Evolutionary conservation across 73 alveolate species (phyloP), one percentile per base, ranked within the genome.

Genomic region (Stentor coeruleus): DNA sequence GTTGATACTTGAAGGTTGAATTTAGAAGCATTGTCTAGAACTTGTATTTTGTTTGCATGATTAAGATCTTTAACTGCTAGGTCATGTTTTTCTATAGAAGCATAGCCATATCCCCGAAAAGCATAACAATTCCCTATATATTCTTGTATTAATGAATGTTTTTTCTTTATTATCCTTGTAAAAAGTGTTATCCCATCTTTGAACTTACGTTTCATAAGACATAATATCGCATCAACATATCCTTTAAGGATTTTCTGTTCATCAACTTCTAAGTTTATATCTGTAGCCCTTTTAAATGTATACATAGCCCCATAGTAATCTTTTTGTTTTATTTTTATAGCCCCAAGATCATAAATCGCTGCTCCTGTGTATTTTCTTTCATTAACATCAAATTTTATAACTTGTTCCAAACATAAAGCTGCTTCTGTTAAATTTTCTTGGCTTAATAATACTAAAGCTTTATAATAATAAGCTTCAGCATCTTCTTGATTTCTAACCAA

Each of bases 251-350:
- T 87, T 55, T 82, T 87, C 39, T 82, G 77, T 77, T 82, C 81
- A 35, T 66, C 58, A 38, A 74, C 73, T 28, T 87, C 92, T 30
- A 84, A 39, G 15, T 87, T 86, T 55, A 87, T 33, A 39, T 81
- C 81, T 3, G 66, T 82, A 3, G 92, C 84, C 72, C 92, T 87
- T 82, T 83, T 83, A n/a, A 87, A 74, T 30, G 92, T 87, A 58
- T 87, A 87, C 60, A 66, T 79, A 31, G 92, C 92, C 2, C 85
- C 92, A 84, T 87, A 87, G 60, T 79, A 87, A 39, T 87, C 92
- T 74, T 85, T 81, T 73, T 83, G 59, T 26, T 87, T 84, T 6
- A 87, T 83, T 49, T 87, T 81, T 38, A 87, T 87, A 73, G 39
- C 82, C 37, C 87, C 92, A 1, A 87, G 59, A 35, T 87, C 82